Base-by-base conservation (phyloP, 2,329 filamentous ascomycete species). In the Lasiodiplodia hormozganensis region DNA sequence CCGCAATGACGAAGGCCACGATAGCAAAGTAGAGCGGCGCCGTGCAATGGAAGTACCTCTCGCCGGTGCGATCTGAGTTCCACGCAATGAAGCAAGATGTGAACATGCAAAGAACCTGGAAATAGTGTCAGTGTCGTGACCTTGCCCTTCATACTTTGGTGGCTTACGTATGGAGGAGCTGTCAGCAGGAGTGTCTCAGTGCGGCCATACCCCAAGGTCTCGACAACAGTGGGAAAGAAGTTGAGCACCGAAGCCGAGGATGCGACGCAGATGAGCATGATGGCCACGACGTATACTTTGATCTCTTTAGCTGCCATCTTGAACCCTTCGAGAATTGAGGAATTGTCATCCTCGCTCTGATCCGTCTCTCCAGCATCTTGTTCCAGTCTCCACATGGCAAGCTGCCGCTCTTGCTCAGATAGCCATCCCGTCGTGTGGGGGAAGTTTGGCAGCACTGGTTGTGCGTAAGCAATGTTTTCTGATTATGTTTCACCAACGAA, bases 381-480 rank as follows among this genome's bases (percentile, higher is more conserved):
- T 23, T 76, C 72, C 10, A 81, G 71, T 2, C 79, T 74, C 51
- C 74, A 80, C 8, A 75, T 72, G 31, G 79, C 79, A 25, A 81
- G 75, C 54, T 80, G 75, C 2, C 78, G 74, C 67, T 81, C 79
- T 67, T 77, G 76, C 31, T 80, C 77, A 6, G 74, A 79, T 31
- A 81, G 74, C 79, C 79, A 81, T 25, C 69, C 67, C 3, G 73
- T 82, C 68, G 74, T 83, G 36, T 84, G 82, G 1, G 90, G 90
- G 70, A 91, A 90, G 74, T 92, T 87, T 0, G 90, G 90, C 18
- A 93, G 81, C 34, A 92, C 78, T 72, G 47, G 0, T 12, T 11
- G 7, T 21, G n/a, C 2, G 60, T 64, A 47, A 64, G 60, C n/a
- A 87, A 43, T 18, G 18, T 21, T 87, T 74, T 84, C 85, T 2